Conservation (phyloP, 192 early-diverging fungal species). For the Linnemannia hyalina region DNA sequence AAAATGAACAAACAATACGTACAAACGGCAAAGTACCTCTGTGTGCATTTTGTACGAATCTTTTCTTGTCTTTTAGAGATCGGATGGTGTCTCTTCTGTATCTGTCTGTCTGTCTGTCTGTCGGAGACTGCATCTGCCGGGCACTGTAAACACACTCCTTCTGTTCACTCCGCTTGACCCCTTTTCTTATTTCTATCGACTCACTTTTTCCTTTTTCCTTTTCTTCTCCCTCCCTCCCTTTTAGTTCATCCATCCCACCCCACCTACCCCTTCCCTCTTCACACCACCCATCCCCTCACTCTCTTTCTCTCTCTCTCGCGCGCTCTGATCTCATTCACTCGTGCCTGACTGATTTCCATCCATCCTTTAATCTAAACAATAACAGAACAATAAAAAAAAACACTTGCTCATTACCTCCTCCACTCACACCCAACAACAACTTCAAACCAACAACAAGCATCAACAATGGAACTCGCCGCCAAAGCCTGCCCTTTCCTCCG, state of each 20-base stretch:
- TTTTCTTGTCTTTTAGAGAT: no score
- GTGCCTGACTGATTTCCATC: slow-evolving; percentile 1
- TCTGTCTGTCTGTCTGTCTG: no score
- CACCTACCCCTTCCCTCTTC: background rate
- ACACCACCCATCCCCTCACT: background rate
- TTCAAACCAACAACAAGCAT: background rate
- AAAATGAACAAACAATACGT: no score
- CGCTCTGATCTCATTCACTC: background rate
- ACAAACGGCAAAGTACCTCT: no score
- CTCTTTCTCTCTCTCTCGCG: background rate
- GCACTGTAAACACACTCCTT: no score
- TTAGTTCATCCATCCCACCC: background rate
- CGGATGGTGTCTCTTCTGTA: no score
- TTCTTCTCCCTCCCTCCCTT: background rate
- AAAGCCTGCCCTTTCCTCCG: slow-evolving; percentile 85
- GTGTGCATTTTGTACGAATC: no score
- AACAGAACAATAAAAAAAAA: background rate
- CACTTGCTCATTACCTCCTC: background rate
- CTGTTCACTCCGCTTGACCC: no score
- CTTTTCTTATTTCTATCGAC: no score
- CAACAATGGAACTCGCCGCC: slow-evolving; percentile 51
- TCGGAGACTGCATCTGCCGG: no score
- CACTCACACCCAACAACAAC: background rate
- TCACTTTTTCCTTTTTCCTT: no score
- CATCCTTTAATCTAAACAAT: slow-evolving; percentile 4